Base-by-base conservation (phyloP, 1,284 basidiomycete genomes). In the Trichosporon sp. region DNA sequence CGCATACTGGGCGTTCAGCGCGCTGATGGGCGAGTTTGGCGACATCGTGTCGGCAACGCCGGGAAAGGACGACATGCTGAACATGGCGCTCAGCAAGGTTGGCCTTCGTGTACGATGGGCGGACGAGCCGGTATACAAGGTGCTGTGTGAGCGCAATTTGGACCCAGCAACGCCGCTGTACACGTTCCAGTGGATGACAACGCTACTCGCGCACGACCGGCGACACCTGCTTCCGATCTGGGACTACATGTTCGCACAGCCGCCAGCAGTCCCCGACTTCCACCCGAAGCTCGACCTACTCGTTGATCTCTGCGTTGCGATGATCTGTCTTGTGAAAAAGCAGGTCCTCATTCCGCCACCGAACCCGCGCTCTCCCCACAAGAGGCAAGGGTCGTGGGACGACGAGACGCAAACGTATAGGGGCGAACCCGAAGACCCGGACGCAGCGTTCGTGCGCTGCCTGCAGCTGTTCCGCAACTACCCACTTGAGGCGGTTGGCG, bases 171-270 rank as follows among this genome's bases (percentile, higher is more conserved):
- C 64, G 13, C 74, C 75, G 2, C 61, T 74, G 37, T 79, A 74
- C 66, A 72, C 71, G 8, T 74, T 72, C 64, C 73, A 73, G 46
- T 80, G 78, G 77, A 61, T 77, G 4, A 63, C 70, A 2, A 62
- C 70, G 2, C 62, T 77, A 9, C 71, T 78, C 36, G 63, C 74
- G 3, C 66, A 70, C 10, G 72, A 77, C 25, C 61, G 58, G 9
- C 52, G 34, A 3, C 67, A 66, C 56, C 62, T 80, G 2, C 62
- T 73, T 7, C 72, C 70, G 0, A 49, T 78, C 10, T 79, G 77
- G 75, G 80, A 81, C 63, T 74, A 73, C 34, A 57, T 81, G 4
- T 63, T 81, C 16, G 71, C 80, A 1, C 74, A 77, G 62, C 65
- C 70, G 2, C 70, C 70, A 1, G 52, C 71, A 2, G 69, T 70